Conservation (phyloP, 225 moss, liverwort and hornwort genomes). For the Pseudoscleropodium purum region DNA sequence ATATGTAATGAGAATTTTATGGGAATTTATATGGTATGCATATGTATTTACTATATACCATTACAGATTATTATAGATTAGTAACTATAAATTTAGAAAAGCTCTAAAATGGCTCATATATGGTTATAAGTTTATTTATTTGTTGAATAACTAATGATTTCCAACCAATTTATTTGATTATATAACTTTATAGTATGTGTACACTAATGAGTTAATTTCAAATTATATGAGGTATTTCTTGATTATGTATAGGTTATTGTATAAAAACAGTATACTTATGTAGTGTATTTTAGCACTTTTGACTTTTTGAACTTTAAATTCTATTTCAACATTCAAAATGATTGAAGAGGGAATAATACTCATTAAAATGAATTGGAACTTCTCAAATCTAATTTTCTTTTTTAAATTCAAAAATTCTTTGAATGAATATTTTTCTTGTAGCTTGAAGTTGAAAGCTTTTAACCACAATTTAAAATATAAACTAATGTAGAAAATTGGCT, state of each 20-base stretch:
- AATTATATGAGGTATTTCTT: neutral
- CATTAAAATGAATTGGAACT: too few relatives aligned
- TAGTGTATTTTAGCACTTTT: neutral
- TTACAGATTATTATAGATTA: too few relatives aligned
- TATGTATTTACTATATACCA: rapidly evolving
- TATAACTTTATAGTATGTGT: neutral
- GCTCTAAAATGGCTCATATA: too few relatives aligned
- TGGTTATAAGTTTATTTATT: too few relatives aligned
- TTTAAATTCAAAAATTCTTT: too few relatives aligned
- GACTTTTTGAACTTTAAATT: neutral
- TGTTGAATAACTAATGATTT: too few relatives aligned
- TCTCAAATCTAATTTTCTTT: neutral
- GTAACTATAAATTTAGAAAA: too few relatives aligned
- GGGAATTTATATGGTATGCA: neutral
- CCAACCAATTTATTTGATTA: too few relatives aligned
- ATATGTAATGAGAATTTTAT: neutral
- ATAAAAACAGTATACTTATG: rapidly evolving
- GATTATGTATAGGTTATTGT: neutral
- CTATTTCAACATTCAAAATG: neutral
- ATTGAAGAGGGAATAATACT: neutral
- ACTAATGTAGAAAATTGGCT: neutral
- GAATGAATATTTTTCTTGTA: neutral
- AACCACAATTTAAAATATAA: neutral
- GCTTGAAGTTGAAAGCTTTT: neutral
- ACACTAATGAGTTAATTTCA: neutral